These are phyloP conservation scores for Daphne laureola DNA, from an alignment of 441 rosid species.

Conservation along the genomic window DNA sequence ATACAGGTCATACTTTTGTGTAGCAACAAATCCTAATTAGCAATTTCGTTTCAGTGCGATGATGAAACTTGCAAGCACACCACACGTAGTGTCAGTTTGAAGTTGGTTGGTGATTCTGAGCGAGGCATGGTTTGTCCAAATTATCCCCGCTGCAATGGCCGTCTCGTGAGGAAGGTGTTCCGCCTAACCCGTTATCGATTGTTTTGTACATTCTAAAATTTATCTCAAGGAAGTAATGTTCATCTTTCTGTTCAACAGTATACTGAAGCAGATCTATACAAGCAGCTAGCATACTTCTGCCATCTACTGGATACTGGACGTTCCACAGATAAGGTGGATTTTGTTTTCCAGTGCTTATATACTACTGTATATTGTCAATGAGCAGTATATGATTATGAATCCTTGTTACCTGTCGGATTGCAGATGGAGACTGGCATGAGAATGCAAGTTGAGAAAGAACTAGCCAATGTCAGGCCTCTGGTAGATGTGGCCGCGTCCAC, in stretches of 20 bases:
- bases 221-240: neutral
- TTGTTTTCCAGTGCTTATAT: neutral
- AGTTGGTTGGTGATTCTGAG: slow-evolving; percentile 73
- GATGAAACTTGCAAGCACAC: slow-evolving; percentile 88
- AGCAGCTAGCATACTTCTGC: slow-evolving; percentile 82
- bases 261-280: slow-evolving; percentile 85
- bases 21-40: slow-evolving; percentile 1
- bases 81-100: slow-evolving; percentile 55
- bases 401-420: neutral
- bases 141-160: slow-evolving; percentile 86
- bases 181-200: neutral
- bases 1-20: neutral
- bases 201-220: neutral
- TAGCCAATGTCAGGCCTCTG: slow-evolving; percentile 43
- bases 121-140: slow-evolving; percentile 89
- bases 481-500: slow-evolving; percentile 51
- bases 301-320: slow-evolving; percentile 60
- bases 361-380: too few relatives aligned
- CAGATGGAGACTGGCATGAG: slow-evolving; percentile 54
- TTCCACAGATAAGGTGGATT: slow-evolving; percentile 62
- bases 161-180: slow-evolving; percentile 66
- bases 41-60: slow-evolving; percentile 55
- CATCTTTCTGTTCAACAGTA: slow-evolving; percentile 32
- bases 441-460: slow-evolving; percentile 51
- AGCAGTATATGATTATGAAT: neutral